These are phyloP conservation scores for Septoria petroselini DNA, from an alignment of 2,329 filamentous ascomycete genomes.

Conservation along the genomic window DNA sequence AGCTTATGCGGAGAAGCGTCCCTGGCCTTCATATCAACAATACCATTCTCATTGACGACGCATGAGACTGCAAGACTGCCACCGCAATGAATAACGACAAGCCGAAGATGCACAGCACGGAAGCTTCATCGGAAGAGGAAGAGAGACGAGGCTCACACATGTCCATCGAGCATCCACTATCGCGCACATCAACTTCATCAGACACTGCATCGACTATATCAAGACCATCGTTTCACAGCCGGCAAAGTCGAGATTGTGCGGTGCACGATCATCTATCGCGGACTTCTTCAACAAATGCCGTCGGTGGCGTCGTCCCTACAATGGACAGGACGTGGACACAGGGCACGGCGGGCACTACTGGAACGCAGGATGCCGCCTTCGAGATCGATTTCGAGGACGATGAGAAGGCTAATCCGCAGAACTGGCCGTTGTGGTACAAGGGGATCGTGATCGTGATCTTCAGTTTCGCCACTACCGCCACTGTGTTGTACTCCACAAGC, in stretches of 20 bases:
- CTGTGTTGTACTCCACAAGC: conserved; percentile 70
- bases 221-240: conserved; percentile 19
- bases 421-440: conserved; percentile 64
- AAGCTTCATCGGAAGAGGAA: conserved; percentile 6
- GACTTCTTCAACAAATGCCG: conserved; percentile 32
- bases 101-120: conserved; percentile 7
- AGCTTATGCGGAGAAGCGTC: conserved; percentile 1
- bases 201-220: conserved; percentile 28
- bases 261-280: conserved; percentile 32
- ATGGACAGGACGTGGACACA: conserved; percentile 23
- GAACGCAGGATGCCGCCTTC: conserved; percentile 53
- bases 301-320: conserved; percentile 31
- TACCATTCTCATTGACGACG: neutral
- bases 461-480: conserved; percentile 54
- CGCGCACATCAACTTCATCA: conserved; percentile 28
- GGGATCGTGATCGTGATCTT: conserved; percentile 54
- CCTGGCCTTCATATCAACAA: neutral
- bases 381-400: conserved; percentile 69
- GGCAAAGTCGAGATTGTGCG: conserved; percentile 27
- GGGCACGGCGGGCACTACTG: conserved; percentile 26
- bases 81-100: conserved; percentile 21
- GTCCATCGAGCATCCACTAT: conserved; percentile 31
- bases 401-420: conserved; percentile 63
- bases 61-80: neutral
- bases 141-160: conserved; percentile 26